Evolutionary conservation across 331 rosid species (phyloP), one percentile per base, ranked within the genome.

Genomic region (Malus hybrid): DNA sequence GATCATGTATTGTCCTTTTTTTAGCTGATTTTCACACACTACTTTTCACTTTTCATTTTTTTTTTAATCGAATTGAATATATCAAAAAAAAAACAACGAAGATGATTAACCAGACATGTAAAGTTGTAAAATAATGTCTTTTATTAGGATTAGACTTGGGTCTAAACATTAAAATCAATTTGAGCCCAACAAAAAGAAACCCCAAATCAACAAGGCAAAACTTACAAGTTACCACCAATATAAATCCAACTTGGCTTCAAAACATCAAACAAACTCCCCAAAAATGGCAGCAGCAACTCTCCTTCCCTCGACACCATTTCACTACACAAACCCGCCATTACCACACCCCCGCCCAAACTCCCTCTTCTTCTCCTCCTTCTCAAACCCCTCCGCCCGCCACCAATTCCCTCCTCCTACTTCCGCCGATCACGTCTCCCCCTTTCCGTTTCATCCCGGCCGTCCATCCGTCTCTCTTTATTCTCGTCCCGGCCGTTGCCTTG

Each of bases 401-500:
- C 74, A 33, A 28, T 32, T 55, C 55, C 55, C 66, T 50, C 70
- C 27, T 56, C 32, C 71, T 39, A 5, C 76, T 57, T 80, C 71
- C 80, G 27, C 80, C 46, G 20, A 28, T 50, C 67, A 33, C 44
- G n/a, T 69, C 73, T 65, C 20, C 71, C 57, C 74, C 56, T 79
- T 79, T 48, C 71, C 83, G 70, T 50, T 73, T 65, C 81, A 29
- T 76, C 79, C 60, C 62, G 79, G 73, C 56, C 84, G 78, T 63
- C 73, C 68, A 7, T 78, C 82, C 64, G 79, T 54, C 15, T 69
- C 76, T 3, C 74, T 76, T 54, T 75, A 81, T 39, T 78, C 66
- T 66, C 29, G 66, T 80, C 66, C 82, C 78, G 32, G 86, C 27
- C 77, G 73, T 28, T 87, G 87, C 81, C 81, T 78, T 56, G 89